Conservation (phyloP, 2,329 filamentous ascomycete species). For the Curvularia hawaiiensis region DNA sequence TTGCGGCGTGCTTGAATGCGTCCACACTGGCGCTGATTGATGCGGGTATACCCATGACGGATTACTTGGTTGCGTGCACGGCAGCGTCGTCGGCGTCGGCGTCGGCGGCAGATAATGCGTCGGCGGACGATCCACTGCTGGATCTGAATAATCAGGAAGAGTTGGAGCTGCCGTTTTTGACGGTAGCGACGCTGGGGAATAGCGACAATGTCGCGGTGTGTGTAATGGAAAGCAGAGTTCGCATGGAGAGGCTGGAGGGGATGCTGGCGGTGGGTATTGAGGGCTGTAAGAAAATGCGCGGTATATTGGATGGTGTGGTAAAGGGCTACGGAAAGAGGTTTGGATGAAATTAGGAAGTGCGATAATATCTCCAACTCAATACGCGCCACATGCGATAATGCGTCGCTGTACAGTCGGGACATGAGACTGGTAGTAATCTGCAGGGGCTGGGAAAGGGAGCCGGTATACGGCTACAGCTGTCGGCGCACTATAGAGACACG, state of each 20-base stretch:
- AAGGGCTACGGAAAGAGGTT: slow-evolving; percentile 45
- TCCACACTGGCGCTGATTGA: slow-evolving; percentile 90
- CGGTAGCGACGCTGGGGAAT: slow-evolving; percentile 77
- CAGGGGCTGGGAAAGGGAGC: not conserved
- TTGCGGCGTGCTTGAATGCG: slow-evolving; percentile 90
- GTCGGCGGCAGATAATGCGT: slow-evolving; percentile 59
- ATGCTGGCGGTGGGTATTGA: slow-evolving; percentile 94
- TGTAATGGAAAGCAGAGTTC: slow-evolving; percentile 87
- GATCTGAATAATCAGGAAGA: slow-evolving; percentile 82
- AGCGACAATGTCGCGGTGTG: slow-evolving; percentile 78
- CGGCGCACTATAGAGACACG: not conserved
- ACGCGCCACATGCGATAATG: not conserved
- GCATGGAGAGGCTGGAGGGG: slow-evolving; percentile 79
- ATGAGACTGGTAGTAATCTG: not conserved
- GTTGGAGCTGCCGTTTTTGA: slow-evolving; percentile 86
- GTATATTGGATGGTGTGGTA: slow-evolving; percentile 80
- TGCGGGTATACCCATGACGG: slow-evolving; percentile 92
- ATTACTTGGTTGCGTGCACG: slow-evolving; percentile 88
- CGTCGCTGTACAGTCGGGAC: not conserved
- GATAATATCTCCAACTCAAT: not conserved
- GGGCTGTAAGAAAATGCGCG: slow-evolving; percentile 84
- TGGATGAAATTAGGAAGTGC: slow-evolving; percentile 18
- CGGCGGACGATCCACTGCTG: slow-evolving; percentile 74
- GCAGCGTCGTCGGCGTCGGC: slow-evolving; percentile 76
- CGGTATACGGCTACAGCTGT: not conserved